Evolutionary conservation across 1,284 basidiomycete genomes (phyloP), one percentile per base, ranked within the genome.

Genomic region (Trametes pubescens): DNA sequence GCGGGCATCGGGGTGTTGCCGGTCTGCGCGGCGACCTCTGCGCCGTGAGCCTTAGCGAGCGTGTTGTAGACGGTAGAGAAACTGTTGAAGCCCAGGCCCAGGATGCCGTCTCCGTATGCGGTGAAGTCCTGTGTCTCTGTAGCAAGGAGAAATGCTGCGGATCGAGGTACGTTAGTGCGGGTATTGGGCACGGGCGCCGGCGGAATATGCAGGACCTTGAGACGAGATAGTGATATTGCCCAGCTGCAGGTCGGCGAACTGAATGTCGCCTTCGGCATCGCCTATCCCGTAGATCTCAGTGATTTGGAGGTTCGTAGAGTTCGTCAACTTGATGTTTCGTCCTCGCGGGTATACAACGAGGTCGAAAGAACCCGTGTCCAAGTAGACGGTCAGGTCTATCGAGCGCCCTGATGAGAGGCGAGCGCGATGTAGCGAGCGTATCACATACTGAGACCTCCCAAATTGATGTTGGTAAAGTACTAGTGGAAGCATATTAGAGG

Each of bases 121-220:
- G 35, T 47, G 4, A 61, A 24, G 55, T 62, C 55, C n/a, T 24
- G 65, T 22, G 60, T 54, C 8, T 63, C 62, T 2, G 68, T 69
- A 4, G 69, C 71, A 61, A 74, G 73, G 46, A 77, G 35, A 64
- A 77, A 75, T 6, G 74, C 76, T 76, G 16, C 16, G 16, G 16
- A n/a, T 43, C 8, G 16, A 13, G 22, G 10, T 24, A 16, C 11
- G 18, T 40, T n/a, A 49, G 35, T 9, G 16, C 3, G 4, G 18
- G 13, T 11, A 32, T 32, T 2, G 13, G 1, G 7, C 7, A 7
- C 13, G 5, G 5, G 22, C 11, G 5, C 29, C 5, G 14, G 11
- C 7, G 6, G n/a, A 18, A 26, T 18, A 11, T 24, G 18, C 29
- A 66, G 11, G 66, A 74, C 76, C 75, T 74, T 78, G 76, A 13